Base-by-base conservation (phyloP, 495 filamentous ascomycete species). In the Recurvomyces mirabilis region DNA sequence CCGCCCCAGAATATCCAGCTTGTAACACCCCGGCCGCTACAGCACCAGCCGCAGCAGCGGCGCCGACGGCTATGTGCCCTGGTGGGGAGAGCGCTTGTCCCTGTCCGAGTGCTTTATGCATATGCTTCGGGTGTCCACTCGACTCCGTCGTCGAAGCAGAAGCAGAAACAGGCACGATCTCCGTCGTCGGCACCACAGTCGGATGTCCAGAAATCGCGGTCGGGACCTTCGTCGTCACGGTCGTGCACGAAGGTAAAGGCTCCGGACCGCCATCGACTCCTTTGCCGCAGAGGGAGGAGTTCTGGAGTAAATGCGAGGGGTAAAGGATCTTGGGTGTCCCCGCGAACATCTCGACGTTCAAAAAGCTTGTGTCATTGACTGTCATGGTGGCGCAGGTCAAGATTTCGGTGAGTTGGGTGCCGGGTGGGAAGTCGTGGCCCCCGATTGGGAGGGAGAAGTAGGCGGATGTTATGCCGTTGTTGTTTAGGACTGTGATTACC, bases 401-500 rank as follows among this genome's bases (percentile, higher is more conserved):
- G 13, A 73, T 43, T 46, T 75, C 72, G 1, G 62, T 66, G 23
- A 74, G 43, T 4, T 48, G 14, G 3, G 41, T 43, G 3, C 64
- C 65, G n/a, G 65, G 46, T 1, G 22, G n/a, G 51, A 60, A 73
- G 0, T 66, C 70, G 2, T 65, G 67, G 5, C 54, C 57, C 4
- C 34, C 14, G 17, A 47, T 20, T 3, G 15, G 10, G 21, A 38
- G 36, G 5, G 14, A 7, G 29, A 21, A 40, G 23, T 40, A 39
- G 13, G 24, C 41, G 15, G 50, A 37, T 1, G 82, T 55, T 0
- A 61, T 68, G 3, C 81, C 81, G 3, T 60, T 50, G 52, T 83
- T 84, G 4, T 73, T 72, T 40, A 77, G 66, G 0, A 82, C 63
- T 0, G 71, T 72, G 41, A 86, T 65, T 36, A 78, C 57, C 50